Percentiles rank a stretch among this genome's conserved stretches.
These are phyloP conservation scores for Arxiozyma slooffiae DNA, from an alignment of 1,139 yeast genomes.

Conservation along the genomic window DNA sequence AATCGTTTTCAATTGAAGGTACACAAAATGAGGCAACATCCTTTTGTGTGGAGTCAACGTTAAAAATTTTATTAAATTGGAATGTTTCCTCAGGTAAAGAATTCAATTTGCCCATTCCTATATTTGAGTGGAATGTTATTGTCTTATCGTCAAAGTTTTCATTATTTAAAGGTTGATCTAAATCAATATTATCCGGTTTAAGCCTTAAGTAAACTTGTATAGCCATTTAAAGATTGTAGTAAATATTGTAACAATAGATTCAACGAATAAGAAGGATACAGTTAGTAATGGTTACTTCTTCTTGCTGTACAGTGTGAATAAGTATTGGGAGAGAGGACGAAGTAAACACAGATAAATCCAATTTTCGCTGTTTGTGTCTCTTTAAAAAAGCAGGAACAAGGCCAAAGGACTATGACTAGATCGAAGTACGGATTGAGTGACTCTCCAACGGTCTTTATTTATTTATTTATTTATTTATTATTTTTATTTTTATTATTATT, in stretches of 20 bases:
- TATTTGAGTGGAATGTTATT: constrained; percentile 7
- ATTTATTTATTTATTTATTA: too few species aligned
- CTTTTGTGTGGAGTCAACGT: not conserved
- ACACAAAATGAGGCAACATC: constrained; percentile 38
- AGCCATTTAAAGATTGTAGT: not conserved
- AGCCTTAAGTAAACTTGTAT: constrained; percentile 6
- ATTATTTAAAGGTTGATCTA: not conserved
- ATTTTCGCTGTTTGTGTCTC: too few species aligned
- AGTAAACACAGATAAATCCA: too few species aligned
- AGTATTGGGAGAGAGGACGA: too few species aligned
- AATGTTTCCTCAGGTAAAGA: constrained; percentile 31
- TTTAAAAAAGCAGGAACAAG: too few species aligned
- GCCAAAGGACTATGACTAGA: too few species aligned
- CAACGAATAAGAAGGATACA: not conserved
- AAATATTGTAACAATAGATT: not conserved
- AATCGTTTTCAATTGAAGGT: constrained; percentile 48
- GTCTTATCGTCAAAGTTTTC: not conserved
- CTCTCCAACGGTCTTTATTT: too few species aligned
- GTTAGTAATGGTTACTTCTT: not conserved
- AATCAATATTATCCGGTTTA: constrained; percentile 3
- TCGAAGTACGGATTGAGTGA: too few species aligned
- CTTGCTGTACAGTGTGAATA: too few species aligned
- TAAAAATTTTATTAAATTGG: constrained; percentile 61
- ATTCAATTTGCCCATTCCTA: constrained; percentile 24
- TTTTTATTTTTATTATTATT: too few species aligned